Evolutionary conservation across 2,329 filamentous ascomycete genomes (phyloP), one percentile per base, ranked within the genome.

Genomic region (Paracamarosporium sp.): DNA sequence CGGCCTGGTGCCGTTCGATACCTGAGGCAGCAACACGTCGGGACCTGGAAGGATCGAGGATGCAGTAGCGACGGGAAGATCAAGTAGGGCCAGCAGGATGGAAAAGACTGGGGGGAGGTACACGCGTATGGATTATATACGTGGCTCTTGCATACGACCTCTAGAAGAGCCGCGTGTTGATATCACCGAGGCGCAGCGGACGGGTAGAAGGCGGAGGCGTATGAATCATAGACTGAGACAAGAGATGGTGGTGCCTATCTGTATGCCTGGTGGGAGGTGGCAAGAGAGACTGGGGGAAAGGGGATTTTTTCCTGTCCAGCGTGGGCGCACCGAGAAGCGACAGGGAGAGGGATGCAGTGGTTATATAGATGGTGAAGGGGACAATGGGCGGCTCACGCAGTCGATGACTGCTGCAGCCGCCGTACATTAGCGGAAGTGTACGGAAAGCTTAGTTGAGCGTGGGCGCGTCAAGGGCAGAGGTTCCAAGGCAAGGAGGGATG

Each of bases 391-490:
- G 58, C 57, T 64, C 61, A 45, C 52, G 64, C 62, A 67, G 59
- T 12, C 33, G 33, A 56, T 56, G 55, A 58, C 62, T 60, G 51
- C 53, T 68, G 66, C 65, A 68, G 67, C 64, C 64, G 61, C 61
- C 64, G 60, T 67, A 69, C 69, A 65, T 69, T 75, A 75, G 72
- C 68, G 69, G 69, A 72, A 60, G 63, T 64, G 63, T 63, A 63
- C 63, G 68, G 66, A 70, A 75, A 74, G 73, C 72, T 74, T 75
- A 70, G 71, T 66, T 69, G 63, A 63, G 71, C 60, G 57, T 67
- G 56, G 64, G 67, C 66, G 46, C 60, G 68, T 72, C 58, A 55
- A 63, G 66, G 41, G 68, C 60, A 64, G 31, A 20, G 59, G 62
- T 68, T 68, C 59, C 63, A 73, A 67, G 69, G 67, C 65, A 62